Evolutionary conservation across 129 eudicot species (phyloP).

Genomic region (Helianthus tuberosus): DNA sequence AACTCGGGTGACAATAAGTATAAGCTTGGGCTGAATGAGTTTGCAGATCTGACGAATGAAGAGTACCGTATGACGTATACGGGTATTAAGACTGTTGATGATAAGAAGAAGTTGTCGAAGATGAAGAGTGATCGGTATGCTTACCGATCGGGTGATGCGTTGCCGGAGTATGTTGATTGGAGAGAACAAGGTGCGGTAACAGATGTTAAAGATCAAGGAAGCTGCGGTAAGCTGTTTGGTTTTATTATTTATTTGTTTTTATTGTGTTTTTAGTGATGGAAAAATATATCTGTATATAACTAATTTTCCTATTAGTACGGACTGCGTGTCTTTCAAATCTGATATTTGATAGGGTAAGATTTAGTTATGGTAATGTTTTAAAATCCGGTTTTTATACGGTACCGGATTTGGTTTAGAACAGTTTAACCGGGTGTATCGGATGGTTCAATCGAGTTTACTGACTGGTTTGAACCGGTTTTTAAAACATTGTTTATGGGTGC

Average conservation of each 20-base stretch:
- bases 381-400: too few relatives aligned
- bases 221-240: conserved; percentile 56
- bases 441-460: too few relatives aligned
- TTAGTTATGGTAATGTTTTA: too few relatives aligned
- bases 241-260: not conserved
- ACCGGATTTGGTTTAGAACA: too few relatives aligned
- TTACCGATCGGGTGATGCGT: conserved; percentile 46
- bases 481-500: too few relatives aligned
- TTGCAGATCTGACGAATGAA: conserved; percentile 81
- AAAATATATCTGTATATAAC: not conserved
- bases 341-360: too few relatives aligned
- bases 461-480: too few relatives aligned
- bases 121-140: conserved; percentile 54
- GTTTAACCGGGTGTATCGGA: too few relatives aligned
- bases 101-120: conserved; percentile 25
- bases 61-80: conserved; percentile 62
- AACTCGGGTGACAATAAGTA: conserved; percentile 50
- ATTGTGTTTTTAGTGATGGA: not conserved
- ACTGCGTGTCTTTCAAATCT: not conserved
- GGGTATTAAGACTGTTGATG: conserved; percentile 41
- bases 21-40: conserved; percentile 69
- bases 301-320: not conserved
- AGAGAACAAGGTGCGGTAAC: conserved; percentile 81
- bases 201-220: conserved; percentile 82
- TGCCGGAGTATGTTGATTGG: conserved; percentile 87